Conservation (phyloP, 2,329 filamentous ascomycete species). For the Ciborinia camelliae region DNA sequence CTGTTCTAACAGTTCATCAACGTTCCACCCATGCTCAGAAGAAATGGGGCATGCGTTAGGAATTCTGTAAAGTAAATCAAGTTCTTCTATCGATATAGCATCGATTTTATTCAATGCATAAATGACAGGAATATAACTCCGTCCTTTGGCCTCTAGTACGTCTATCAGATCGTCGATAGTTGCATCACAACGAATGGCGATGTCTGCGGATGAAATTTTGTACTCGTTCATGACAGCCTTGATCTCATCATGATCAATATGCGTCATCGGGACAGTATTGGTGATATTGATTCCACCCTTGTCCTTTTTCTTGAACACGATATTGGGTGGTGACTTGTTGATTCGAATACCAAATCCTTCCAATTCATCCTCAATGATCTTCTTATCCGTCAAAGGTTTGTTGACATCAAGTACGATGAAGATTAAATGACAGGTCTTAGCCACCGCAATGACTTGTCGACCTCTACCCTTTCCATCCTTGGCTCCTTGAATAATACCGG, state of each 20-base stretch:
- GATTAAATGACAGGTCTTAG: slow-evolving; percentile 97
- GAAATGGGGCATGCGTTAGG: slow-evolving; percentile 97
- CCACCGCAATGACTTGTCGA: slow-evolving; percentile 96
- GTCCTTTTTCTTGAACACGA: slow-evolving; percentile 99
- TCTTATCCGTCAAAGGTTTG: slow-evolving; percentile 95
- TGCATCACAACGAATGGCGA: slow-evolving; percentile 95
- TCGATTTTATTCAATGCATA: slow-evolving; percentile 99
- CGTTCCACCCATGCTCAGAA: slow-evolving; percentile 95
- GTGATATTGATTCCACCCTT: slow-evolving; percentile 96
- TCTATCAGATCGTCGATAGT: slow-evolving; percentile 98
- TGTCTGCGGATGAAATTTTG: slow-evolving; percentile 92
- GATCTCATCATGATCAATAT: slow-evolving; percentile 95
- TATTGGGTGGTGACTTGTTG: slow-evolving; percentile 96
- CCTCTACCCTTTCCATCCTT: slow-evolving; percentile 98
- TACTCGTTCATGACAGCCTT: slow-evolving; percentile 98
- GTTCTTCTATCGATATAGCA: slow-evolving; percentile 93
- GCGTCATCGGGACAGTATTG: slow-evolving; percentile 84
- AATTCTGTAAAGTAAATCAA: slow-evolving; percentile 93
- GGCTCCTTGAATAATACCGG: slow-evolving; percentile 97
- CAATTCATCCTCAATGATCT: slow-evolving; percentile 88
- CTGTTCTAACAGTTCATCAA: slow-evolving; percentile 92
- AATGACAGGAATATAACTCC: slow-evolving; percentile 97
- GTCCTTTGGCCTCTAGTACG: slow-evolving; percentile 86
- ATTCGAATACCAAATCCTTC: slow-evolving; percentile 97
- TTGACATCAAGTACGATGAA: slow-evolving; percentile 99